Base-by-base conservation (phyloP, 116 monocot genomes). In the Zostera marina region DNA sequence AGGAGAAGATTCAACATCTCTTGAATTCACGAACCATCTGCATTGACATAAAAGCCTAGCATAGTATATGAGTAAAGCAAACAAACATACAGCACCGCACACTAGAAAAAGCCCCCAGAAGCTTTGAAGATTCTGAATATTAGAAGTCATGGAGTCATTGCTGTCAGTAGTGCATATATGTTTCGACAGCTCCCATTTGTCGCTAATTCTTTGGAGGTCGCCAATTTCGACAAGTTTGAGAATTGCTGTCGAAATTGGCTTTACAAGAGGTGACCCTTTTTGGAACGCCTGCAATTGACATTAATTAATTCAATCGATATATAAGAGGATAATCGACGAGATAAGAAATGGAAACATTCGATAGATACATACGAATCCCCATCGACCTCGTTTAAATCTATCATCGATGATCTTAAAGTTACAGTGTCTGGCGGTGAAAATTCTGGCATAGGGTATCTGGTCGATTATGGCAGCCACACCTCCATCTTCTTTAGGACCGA, bases 71-170 rank as follows among this genome's bases (percentile, higher is more conserved):
- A 72, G 52, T 39, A 82, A 68, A 13, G 77, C 68, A 48, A 77
- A 1, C 42, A 73, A 56, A 51, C 81, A 77, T 48, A 74, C 68
- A 1, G 63, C 0, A 11, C 77, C 81, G 56, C 74, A 77, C 44
- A 77, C 66, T 44, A 82, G 74, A 58, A 82, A 82, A 16, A 82
- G 47, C 7, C 77, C 77, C 74, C 51, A 65, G 66, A 82, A 82
- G 68, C 74, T 77, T 6, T 24, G 43, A 8, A 82, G 77, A 22
- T 62, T 67, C 12, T 77, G 81, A 32, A 41, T 49, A 3, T 68
- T 20, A 3, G 81, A 57, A 3, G 71, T 68, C 4, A 74, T 26
- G 17, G 57, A 52, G 9, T 52, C 44, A 9, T 72, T n/a, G n/a
- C n/a, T n/a, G n/a, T n/a, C 47, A 1, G 58, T 51, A 47, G 8